Evolutionary conservation across 768 basidiomycete species (phyloP), one percentile per base, ranked within the genome.

Genomic region (Holtermannia corniformis): DNA sequence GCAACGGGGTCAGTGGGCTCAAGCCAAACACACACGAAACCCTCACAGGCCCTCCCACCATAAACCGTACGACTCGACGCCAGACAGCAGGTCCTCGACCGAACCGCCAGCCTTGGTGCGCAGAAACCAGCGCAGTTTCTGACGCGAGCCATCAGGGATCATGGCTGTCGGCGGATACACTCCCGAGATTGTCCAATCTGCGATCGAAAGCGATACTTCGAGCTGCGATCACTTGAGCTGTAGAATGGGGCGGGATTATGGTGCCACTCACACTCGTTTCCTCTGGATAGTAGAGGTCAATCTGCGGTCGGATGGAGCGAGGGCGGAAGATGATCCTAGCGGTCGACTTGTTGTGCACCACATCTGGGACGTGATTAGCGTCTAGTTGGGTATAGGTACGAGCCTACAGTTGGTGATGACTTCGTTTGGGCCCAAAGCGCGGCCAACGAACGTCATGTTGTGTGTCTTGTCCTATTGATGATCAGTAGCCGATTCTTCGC

Each of bases 161-260:
- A 70, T 53, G 2, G 50, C 53, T 1, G 68, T 70, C 60, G 61
- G 61, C 11, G 68, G 68, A 32, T 70, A 70, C 10, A 65, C 63
- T 20, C 61, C 52, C n/a, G 64, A 54, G 32, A 67, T 60, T 22
- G 57, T 58, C 68, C 68, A 70, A 48, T 67, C 65, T 22, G 59
- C 48, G 12, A 66, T 32, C 5, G 55, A 62, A 28, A 67, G 50
- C 5, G 61, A 61, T 1, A 70, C 62, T 45, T 68, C 67, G 32
- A 70, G 58, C 68, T 65, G 47, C 1, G 14, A 7, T 37, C n/a
- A n/a, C n/a, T 7, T 37, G 32, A 37, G 32, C 32, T 37, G 32
- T 16, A 16, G 26, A 19, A 41, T 41, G 37, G 37, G 37, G 37
- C 43, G 25, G 23, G 21, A 47, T 25, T 11, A 47, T 19, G 41